Evolutionary conservation across 805 yeast species (phyloP).

Genomic region (Maudiozyma turicensis): DNA sequence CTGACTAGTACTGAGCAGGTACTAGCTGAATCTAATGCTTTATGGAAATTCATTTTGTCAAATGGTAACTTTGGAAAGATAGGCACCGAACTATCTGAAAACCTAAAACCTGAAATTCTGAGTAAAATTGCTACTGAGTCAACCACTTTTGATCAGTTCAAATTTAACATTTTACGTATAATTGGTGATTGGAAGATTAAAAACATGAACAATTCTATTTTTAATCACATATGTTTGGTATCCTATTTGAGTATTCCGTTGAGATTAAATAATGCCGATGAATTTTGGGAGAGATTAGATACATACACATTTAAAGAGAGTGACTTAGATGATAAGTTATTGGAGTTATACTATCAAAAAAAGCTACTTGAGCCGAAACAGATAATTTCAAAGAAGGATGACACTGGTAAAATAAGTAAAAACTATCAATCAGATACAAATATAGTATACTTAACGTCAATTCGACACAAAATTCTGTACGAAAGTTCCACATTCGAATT

Average conservation of each 20-base stretch:
- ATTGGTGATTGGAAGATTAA: conserved; percentile 11
- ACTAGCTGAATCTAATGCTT: conserved; percentile 66
- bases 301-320: conserved; percentile 21
- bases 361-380: neutral
- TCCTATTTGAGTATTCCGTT: conserved; percentile 25
- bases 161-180: conserved; percentile 10
- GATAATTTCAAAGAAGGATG: neutral
- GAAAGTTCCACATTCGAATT: conserved; percentile 46
- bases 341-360: conserved; percentile 3
- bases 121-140: conserved; percentile 28
- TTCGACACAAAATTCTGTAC: conserved; percentile 31
- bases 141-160: conserved; percentile 19
- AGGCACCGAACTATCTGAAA: conserved; percentile 28
- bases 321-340: conserved; percentile 12
- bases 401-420: neutral
- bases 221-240: conserved; percentile 15
- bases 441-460: conserved; percentile 8
- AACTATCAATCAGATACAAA: neutral
- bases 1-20: conserved; percentile 36
- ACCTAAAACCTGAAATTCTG: conserved; percentile 32
- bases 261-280: conserved; percentile 16
- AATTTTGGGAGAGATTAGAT: conserved; percentile 18
- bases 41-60: conserved; percentile 39
- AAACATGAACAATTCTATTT: conserved; percentile 11
- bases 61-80: conserved; percentile 25